A percentile compares a stretch with the other conserved stretches of the same genome.
These are phyloP conservation scores for Hamigera avellanea DNA, from an alignment of 495 filamentous ascomycete genomes.

Conservation along the genomic window DNA sequence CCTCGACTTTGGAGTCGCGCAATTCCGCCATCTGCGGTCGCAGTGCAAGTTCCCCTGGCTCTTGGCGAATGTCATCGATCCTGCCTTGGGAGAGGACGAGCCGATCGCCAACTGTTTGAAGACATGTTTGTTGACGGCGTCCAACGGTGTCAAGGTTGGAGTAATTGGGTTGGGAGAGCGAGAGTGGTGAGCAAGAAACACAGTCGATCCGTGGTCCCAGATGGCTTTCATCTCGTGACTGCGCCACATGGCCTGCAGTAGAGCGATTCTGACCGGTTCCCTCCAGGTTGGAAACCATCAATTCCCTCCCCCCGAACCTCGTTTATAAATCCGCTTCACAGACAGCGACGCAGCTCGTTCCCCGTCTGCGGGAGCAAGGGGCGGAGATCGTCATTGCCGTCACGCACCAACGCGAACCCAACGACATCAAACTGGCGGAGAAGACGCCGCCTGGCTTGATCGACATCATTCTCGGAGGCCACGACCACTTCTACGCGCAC, in stretches of 20 bases:
- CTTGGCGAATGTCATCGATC: slow-evolving; percentile 73
- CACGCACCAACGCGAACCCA: slow-evolving; percentile 79
- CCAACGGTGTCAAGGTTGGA: slow-evolving; percentile 77
- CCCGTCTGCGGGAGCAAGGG: slow-evolving; percentile 57
- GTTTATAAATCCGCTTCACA: slow-evolving; percentile 66
- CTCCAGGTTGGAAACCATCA: slow-evolving; percentile 83
- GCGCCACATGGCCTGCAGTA: too few species aligned
- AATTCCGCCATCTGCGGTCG: slow-evolving; percentile 58
- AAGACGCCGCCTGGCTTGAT: slow-evolving; percentile 54
- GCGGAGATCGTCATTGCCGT: slow-evolving; percentile 72
- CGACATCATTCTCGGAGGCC: slow-evolving; percentile 78
- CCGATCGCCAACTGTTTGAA: slow-evolving; percentile 60
- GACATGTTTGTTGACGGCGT: slow-evolving; percentile 59
- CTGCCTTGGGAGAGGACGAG: slow-evolving; percentile 55
- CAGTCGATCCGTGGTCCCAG: too few species aligned
- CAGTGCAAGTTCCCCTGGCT: slow-evolving; percentile 86
- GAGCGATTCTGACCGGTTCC: too few species aligned
- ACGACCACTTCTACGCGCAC: slow-evolving; percentile 83
- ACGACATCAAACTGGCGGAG: slow-evolving; percentile 68
- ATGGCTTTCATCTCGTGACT: too few species aligned
- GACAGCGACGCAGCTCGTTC: slow-evolving; percentile 60
- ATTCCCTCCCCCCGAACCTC: slow-evolving; percentile 66
- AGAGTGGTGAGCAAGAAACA: slow-evolving; percentile 39
- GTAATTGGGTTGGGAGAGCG: slow-evolving; percentile 74
- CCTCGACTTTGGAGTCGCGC: slow-evolving; percentile 80